These are phyloP conservation scores for Moniliophthora roreri DNA, from an alignment of 1,284 basidiomycete species.

Conservation along the genomic window DNA sequence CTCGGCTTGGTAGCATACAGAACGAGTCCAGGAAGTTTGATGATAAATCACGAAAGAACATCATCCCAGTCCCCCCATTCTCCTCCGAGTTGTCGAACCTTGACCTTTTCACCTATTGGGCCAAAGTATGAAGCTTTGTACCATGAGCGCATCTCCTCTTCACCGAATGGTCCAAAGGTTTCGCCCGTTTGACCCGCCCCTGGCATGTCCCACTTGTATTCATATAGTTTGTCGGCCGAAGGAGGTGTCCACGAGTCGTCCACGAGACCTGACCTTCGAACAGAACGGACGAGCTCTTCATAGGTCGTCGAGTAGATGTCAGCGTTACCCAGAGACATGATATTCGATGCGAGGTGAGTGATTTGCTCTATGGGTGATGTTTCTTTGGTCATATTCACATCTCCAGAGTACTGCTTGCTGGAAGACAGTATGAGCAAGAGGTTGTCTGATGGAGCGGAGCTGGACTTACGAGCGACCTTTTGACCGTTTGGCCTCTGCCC, in stretches of 20 bases:
- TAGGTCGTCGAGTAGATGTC: constrained; percentile 85
- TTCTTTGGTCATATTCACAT: constrained; percentile 40
- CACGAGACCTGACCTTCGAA: constrained; percentile 71
- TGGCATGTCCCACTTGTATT: constrained; percentile 74
- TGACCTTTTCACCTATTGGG: constrained; percentile 66
- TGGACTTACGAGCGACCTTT: constrained; percentile 41
- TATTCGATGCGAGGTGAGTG: constrained; percentile 78
- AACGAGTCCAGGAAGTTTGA: constrained; percentile 6
- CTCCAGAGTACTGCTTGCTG: constrained; percentile 31
- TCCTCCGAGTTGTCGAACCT: constrained; percentile 58
- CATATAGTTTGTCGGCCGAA: constrained; percentile 72
- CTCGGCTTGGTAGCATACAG: not conserved
- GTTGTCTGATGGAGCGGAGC: constrained; percentile 7
- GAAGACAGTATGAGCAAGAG: constrained; percentile 10
- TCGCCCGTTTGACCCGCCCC: constrained; percentile 47
- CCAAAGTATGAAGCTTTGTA: constrained; percentile 78
- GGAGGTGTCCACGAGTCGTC: constrained; percentile 71
- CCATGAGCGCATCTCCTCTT: constrained; percentile 77
- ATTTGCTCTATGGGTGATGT: constrained; percentile 70
- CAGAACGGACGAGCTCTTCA: constrained; percentile 75
- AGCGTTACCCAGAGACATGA: constrained; percentile 80
- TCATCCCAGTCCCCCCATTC: constrained; percentile 77
- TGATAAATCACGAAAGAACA: constrained; percentile 41
- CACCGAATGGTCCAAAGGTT: constrained; percentile 74
- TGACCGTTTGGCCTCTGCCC: constrained; percentile 67